Evolutionary conservation across 2,329 filamentous ascomycete genomes (phyloP), one percentile per base, ranked within the genome.

Genomic region (Coniochaeta sp.): DNA sequence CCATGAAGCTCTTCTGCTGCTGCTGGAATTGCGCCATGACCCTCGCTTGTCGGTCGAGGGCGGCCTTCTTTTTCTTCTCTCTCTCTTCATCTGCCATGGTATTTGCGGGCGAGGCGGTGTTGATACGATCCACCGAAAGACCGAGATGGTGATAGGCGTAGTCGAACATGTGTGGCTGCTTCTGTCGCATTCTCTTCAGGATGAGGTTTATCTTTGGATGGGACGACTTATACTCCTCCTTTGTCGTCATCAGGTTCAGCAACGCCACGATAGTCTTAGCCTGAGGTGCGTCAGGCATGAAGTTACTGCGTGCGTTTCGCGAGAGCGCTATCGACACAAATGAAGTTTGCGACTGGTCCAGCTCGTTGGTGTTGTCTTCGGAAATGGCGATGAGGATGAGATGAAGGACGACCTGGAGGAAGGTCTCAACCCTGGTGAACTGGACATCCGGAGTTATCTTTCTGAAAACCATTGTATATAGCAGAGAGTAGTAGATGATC

Each of bases 21-120:
- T 96, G 89, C 72, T 98, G 95, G 75, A 99, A 97, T 70, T 97
- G 92, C 1, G 93, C 95, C 93, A 99, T 97, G 34, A 99, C 91
- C 69, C 87, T 89, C 1, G 93, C 93, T 73, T 98, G 93, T 24
- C 95, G 86, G 67, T 92, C 93, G 44, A 93, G 76, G 0, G 95
- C 95, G 58, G 93, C 90, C 73, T 90, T 89, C 80, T 97, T 99
- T 78, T 93, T 96, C 62, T 86, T 79, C 72, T 93, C 90, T 17
- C 85, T 83, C 69, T 93, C 90, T 65, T 89, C 89, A 62, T 90
- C 88, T 40, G 81, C 85, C 6, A 79, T 77, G 63, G 84, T 80
- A 59, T 80, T 82, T 16, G 89, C 89, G n/a, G 93, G 91, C 1
- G 91, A 95, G 4, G 87, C 87, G 5, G 90, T 92, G 65, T 90